Evolutionary conservation across 352 stramenopile species (phyloP).

Genomic region (Pythium monospermum): DNA sequence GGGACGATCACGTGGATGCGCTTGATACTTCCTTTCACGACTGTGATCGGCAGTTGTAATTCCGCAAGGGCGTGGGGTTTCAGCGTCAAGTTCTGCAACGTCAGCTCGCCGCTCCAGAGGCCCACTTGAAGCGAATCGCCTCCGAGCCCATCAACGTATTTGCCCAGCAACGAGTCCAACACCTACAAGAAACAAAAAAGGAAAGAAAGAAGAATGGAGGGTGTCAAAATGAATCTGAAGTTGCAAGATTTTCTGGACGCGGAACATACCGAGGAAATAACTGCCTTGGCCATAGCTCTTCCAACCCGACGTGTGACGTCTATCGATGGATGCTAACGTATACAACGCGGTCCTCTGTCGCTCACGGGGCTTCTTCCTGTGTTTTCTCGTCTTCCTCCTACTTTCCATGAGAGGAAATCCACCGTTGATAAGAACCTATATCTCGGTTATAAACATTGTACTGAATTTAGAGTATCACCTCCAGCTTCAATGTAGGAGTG

Average conservation of each 20-base stretch:
- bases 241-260: too few relatives aligned
- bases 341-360: background rate
- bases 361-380: background rate
- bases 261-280: conserved; percentile 56
- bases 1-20: conserved; percentile 76
- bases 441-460: background rate
- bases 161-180: conserved; percentile 73
- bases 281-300: conserved; percentile 53
- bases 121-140: conserved; percentile 79
- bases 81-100: conserved; percentile 62
- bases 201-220: too few relatives aligned
- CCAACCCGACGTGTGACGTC: too few relatives aligned
- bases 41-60: conserved; percentile 61
- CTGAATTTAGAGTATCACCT: background rate
- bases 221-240: too few relatives aligned
- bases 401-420: background rate
- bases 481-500: conserved; percentile 2
- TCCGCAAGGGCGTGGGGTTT: conserved; percentile 78
- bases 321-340: background rate
- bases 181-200: conserved; percentile 39
- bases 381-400: background rate
- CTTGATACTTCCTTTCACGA: conserved; percentile 50
- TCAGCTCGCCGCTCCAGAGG: conserved; percentile 79
- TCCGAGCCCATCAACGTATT: conserved; percentile 75
- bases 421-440: background rate